phyloP scores from a whole-genome alignment of 805 yeast species.

The Metschnikowia santaceciliae region DNA sequence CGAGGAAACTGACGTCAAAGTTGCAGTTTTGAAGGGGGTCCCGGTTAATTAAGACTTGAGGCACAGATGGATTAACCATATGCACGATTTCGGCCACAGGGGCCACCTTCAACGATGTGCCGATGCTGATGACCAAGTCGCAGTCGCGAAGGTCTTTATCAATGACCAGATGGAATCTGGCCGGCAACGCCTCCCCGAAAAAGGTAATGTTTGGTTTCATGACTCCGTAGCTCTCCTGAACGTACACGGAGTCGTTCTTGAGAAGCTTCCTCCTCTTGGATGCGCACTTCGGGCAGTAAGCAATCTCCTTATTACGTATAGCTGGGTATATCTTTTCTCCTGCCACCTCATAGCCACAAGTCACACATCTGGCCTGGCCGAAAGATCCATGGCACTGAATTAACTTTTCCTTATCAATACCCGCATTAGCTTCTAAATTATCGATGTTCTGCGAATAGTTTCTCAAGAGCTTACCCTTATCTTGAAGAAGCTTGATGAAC shows the following conservation, averaged over 20 bases:
- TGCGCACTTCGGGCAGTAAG: slow-evolving; percentile 68
- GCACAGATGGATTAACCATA: slow-evolving; percentile 63
- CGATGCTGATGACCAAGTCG: slow-evolving; percentile 79
- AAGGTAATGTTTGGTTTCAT: slow-evolving; percentile 92
- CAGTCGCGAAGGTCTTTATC: slow-evolving; percentile 60
- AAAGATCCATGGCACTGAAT: slow-evolving; percentile 94
- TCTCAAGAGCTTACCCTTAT: slow-evolving; percentile 70
- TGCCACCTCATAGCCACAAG: slow-evolving; percentile 62
- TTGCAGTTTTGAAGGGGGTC: slow-evolving; percentile 73
- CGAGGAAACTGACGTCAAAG: slow-evolving; percentile 74
- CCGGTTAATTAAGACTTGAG: slow-evolving; percentile 75
- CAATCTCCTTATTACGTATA: slow-evolving; percentile 56
- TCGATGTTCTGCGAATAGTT: slow-evolving; percentile 92
- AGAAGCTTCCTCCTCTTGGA: slow-evolving; percentile 34
- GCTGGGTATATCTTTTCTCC: slow-evolving; percentile 63
- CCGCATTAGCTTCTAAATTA: slow-evolving; percentile 79
- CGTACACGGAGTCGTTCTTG: slow-evolving; percentile 27
- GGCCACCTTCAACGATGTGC: slow-evolving; percentile 87
- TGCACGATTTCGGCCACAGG: slow-evolving; percentile 90
- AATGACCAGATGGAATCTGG: slow-evolving; percentile 56
- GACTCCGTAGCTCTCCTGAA: slow-evolving; percentile 62
- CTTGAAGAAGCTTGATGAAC: slow-evolving; percentile 69
- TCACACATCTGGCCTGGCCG: slow-evolving; percentile 79
- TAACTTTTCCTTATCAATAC: slow-evolving; percentile 58
- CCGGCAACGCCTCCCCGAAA: slow-evolving; percentile 82